phyloP scores from a whole-genome alignment of 2,329 filamentous ascomycete genomes.

The Aspergillus fructus region DNA sequence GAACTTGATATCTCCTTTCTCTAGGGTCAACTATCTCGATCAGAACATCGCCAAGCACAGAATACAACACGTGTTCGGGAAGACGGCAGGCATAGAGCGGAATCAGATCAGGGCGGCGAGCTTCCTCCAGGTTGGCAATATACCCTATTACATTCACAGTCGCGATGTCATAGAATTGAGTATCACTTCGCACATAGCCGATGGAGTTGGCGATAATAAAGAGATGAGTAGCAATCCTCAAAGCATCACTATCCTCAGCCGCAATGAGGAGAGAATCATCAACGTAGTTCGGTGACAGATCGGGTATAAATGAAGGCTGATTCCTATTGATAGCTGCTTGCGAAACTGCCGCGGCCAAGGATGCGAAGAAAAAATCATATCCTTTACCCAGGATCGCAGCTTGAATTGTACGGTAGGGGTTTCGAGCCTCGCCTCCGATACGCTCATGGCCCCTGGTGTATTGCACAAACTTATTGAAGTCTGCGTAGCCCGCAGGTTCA shows the following conservation, averaged over 20 bases:
- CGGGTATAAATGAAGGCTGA: slow-evolving; percentile 34
- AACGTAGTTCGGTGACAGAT: slow-evolving; percentile 50
- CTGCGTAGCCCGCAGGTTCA: slow-evolving; percentile 50
- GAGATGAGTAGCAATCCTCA: slow-evolving; percentile 69
- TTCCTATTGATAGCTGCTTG: slow-evolving; percentile 31
- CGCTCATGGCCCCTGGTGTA: slow-evolving; percentile 36
- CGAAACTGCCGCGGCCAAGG: slow-evolving; percentile 42
- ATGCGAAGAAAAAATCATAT: slow-evolving; percentile 43
- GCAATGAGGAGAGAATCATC: slow-evolving; percentile 48
- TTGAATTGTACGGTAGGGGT: slow-evolving; percentile 47
- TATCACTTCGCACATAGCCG: slow-evolving; percentile 49
- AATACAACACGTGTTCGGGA: slow-evolving; percentile 61
- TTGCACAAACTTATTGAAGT: slow-evolving; percentile 39
- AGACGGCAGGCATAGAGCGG: slow-evolving; percentile 87
- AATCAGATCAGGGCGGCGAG: slow-evolving; percentile 72
- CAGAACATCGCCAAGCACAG: slow-evolving; percentile 73
- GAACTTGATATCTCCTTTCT: slow-evolving; percentile 67
- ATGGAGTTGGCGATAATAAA: slow-evolving; percentile 65
- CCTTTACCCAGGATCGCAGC: slow-evolving; percentile 43
- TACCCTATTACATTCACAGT: slow-evolving; percentile 70
- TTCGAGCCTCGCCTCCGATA: slow-evolving; percentile 40
- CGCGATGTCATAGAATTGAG: slow-evolving; percentile 63
- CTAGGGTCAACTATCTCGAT: slow-evolving; percentile 67
- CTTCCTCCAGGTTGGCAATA: slow-evolving; percentile 72
- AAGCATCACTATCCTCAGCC: slow-evolving; percentile 54